These are phyloP conservation scores for Aureococcus anophagefferens DNA, from an alignment of 108 stramenopile genomes.

Conservation along the genomic window DNA sequence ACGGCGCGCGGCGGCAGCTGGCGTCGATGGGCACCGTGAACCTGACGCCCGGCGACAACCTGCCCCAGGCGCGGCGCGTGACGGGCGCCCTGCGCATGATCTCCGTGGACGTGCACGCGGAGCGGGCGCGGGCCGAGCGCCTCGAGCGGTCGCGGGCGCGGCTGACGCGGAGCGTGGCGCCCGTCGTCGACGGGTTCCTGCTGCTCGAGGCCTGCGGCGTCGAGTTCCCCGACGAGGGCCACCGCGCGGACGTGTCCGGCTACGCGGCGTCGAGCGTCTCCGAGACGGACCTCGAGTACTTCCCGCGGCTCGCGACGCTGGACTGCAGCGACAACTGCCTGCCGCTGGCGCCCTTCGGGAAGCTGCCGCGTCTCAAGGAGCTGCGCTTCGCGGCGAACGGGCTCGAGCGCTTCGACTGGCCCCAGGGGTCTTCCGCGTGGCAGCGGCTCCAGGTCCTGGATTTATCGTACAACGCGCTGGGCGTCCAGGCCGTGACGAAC, in stretches of 20 bases:
- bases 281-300: conserved; percentile 28
- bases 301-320: conserved; percentile 17
- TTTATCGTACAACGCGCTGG: conserved; percentile 34
- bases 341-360: conserved; percentile 16
- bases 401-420: not conserved
- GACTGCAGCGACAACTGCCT: conserved; percentile 36
- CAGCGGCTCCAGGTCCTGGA: conserved; percentile 22
- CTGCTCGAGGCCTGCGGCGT: conserved; percentile 27
- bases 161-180: not conserved
- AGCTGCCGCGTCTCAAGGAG: conserved; percentile 26
- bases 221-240: conserved; percentile 32
- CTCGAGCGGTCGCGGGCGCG: not conserved
- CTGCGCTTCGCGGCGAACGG: conserved; percentile 38
- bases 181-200: conserved; percentile 24
- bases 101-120: not conserved
- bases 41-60: too few species aligned
- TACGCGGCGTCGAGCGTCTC: conserved; percentile 11
- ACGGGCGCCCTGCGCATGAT: not conserved
- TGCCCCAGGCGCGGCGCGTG: too few species aligned
- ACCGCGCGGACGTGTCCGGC: conserved; percentile 25
- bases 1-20: too few species aligned
- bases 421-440: not conserved
- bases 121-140: not conserved
- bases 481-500: conserved; percentile 2
- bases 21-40: too few species aligned